A percentile compares a stretch with the other conserved stretches of the same genome.
phyloP scores from a whole-genome alignment of 495 filamentous ascomycete genomes.

The Hyaloscypha hepaticicola region DNA sequence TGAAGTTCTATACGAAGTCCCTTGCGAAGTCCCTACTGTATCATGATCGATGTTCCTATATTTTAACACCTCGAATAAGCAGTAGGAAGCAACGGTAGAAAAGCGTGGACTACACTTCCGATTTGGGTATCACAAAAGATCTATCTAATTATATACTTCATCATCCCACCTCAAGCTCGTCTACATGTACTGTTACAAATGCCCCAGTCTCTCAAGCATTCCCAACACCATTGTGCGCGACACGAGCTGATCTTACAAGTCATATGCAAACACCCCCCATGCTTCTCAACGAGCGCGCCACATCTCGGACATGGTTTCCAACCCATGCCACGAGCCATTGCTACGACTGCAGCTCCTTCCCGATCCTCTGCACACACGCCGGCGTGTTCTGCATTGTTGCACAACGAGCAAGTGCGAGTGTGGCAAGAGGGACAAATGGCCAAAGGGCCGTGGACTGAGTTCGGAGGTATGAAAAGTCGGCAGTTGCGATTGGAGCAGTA shows the following conservation, averaged over 20 bases:
- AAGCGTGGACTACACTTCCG: no score
- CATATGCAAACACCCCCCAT: conserved; percentile 52
- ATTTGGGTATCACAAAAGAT: no score
- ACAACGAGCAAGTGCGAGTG: conserved; percentile 12
- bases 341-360: conserved; percentile 23
- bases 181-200: conserved; percentile 17
- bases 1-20: no score
- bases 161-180: no score
- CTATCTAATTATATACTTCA: no score
- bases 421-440: conserved; percentile 16
- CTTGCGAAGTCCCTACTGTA: no score
- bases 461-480: conserved; percentile 7
- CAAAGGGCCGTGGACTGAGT: conserved; percentile 7
- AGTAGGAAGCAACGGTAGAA: no score
- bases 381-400: conserved; percentile 7
- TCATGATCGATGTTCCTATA: no score
- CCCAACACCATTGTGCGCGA: conserved; percentile 52
- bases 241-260: conserved; percentile 53
- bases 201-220: conserved; percentile 36
- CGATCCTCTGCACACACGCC: conserved; percentile 30
- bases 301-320: conserved; percentile 45
- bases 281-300: conserved; percentile 43
- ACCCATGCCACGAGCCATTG: conserved; percentile 28
- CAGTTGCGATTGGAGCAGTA: conserved; percentile 13
- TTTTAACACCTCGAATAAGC: no score